Base-by-base conservation (phyloP, 768 basidiomycete genomes). In the Dioszegia crocea region DNA sequence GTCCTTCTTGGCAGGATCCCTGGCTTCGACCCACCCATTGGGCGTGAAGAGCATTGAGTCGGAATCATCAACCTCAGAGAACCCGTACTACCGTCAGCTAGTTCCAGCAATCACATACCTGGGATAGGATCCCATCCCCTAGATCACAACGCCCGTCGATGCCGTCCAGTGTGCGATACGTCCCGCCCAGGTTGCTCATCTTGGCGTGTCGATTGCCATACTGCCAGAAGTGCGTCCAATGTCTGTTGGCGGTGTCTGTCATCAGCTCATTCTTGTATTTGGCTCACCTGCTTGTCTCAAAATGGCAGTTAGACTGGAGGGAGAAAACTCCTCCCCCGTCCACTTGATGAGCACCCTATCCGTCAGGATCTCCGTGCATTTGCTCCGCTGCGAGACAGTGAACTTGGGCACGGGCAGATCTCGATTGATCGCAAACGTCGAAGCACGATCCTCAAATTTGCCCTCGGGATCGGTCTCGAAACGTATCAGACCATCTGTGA, bases 381-480 rank as follows among this genome's bases (percentile, higher is more conserved):
- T 57, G 21, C 40, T 46, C 14, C 31, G 31, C 14, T 56, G 45
- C 27, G 56, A 11, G n/a, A 59, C 50, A 8, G 59, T 33, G 45
- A 62, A 59, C 5, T 59, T 30, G 52, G 63, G 63, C 4, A 53
- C 51, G 38, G 63, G 57, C 3, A 67, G 54, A 30, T 63, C 40
- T 21, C 66, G 58, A 31, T 59, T 44, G 31, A 65, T 21, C 3
- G 64, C 66, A 60, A 67, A 67, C 10, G 66, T 67, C 14, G 63
- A 65, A 5, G 66, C 66, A 19, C 64, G 59, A 47, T 67, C 66
- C 43, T 67, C 66, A 44, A 67, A 67, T 29, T 40, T 27, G 3
- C 60, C 60, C 33, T 65, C 61, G 6, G 46, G 33, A 3, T 60
- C 29, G 23, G 38, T 53, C 41, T 67, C 66, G 47, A 51, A 62